Evolutionary conservation across 1,284 basidiomycete species (phyloP), one percentile per base, ranked within the genome.

Genomic region (Irpex rosettiformis): DNA sequence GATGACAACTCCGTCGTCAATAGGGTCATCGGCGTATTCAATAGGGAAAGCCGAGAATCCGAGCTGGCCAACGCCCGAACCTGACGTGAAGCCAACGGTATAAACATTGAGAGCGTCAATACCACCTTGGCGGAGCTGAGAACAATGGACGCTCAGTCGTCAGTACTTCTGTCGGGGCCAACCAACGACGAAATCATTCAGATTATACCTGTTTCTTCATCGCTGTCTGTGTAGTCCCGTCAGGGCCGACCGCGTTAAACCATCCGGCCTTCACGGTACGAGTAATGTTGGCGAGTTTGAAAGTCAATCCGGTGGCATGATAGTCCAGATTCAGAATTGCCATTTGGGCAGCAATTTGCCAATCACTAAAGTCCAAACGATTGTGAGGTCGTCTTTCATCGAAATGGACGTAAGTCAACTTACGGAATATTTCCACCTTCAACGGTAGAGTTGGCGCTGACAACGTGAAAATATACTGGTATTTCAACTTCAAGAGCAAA

Each of bases 41-140:
- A 67, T 73, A 18, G 80, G 82, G 73, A 83, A 83, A 25, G 79
- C 79, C 4, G 79, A 69, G 61, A 81, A 84, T 18, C 79, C 79
- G 24, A 82, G 75, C 13, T 82, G 73, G 25, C 78, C 77, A 25
- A 62, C 66, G 62, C 71, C 74, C 30, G 52, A 16, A 18, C 47
- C 42, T 45, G 48, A 52, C 18, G 42, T 40, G 45, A 59, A 79
- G 72, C 77, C 76, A 52, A 83, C 80, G 37, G 75, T 75, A 73
- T 83, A 84, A 42, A 84, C 72, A 64, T 84, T 84, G 59, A 84
- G 74, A 29, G 70, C 73, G 28, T 69, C 67, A 3, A 69, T 72
- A 24, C 70, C 74, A 45, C 82, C 81, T 54, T 72, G 61, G 47
- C 79, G 75, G 48, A 83, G 75, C 49, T 61, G 27, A 10, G 48